Conservation (phyloP, 257 asterid genomes). For the Solanum acaule region DNA sequence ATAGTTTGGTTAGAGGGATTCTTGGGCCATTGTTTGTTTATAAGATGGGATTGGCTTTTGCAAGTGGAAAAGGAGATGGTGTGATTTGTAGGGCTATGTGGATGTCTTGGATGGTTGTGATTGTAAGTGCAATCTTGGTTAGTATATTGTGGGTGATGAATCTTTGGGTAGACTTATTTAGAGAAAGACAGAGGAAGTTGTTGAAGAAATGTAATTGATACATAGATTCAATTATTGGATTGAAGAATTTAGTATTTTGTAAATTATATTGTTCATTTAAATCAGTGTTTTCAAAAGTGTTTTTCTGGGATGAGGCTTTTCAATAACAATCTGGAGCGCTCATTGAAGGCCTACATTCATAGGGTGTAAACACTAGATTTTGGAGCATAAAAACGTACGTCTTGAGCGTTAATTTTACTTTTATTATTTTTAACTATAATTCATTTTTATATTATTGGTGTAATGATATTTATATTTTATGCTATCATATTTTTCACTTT, state of each 20-base stretch:
- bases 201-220: constrained; percentile 21
- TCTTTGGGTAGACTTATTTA: constrained; percentile 47
- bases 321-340: neutral
- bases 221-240: neutral
- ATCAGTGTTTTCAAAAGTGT: neutral
- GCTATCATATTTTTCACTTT: no score
- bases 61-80: constrained; percentile 13
- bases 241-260: neutral
- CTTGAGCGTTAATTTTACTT: neutral
- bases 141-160: constrained; percentile 64
- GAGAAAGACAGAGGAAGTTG: constrained; percentile 23
- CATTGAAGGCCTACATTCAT: neutral
- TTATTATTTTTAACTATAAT: no score
- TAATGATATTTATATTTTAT: no score
- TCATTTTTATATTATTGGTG: neutral
- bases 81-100: constrained; percentile 56
- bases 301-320: neutral
- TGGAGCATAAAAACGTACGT: neutral
- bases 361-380: fast-evolving
- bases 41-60: constrained; percentile 29
- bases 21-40: constrained; percentile 45
- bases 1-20: constrained; percentile 60
- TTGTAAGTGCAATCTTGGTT: constrained; percentile 33
- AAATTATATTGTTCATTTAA: neutral
- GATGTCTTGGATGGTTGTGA: constrained; percentile 74